Percentiles rank a stretch among this genome's conserved stretches.
phyloP scores from a whole-genome alignment of 2,329 filamentous ascomycete species.

The Coniochaeta ligniaria region DNA sequence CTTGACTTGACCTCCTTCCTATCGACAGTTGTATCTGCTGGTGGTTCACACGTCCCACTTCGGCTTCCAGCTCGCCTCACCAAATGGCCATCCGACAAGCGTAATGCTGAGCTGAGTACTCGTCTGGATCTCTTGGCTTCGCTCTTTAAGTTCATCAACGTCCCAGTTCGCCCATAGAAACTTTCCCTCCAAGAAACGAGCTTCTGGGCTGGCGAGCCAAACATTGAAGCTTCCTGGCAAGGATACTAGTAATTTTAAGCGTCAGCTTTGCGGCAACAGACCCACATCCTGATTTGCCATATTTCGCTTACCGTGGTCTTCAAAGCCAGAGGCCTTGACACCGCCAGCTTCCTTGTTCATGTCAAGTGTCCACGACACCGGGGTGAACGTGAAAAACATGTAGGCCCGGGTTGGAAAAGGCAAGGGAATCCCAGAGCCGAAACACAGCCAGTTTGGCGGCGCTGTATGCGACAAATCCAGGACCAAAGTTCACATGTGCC shows the following conservation, averaged over 20 bases:
- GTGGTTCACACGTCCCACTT: not conserved
- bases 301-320: not conserved
- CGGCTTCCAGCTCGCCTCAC: not conserved
- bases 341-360: not conserved
- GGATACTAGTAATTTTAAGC: too few species aligned
- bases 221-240: constrained; percentile 4
- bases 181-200: too few species aligned
- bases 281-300: not conserved
- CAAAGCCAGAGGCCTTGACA: constrained; percentile 7
- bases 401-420: constrained; percentile 7
- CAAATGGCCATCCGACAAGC: not conserved
- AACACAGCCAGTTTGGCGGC: constrained; percentile 3
- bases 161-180: too few species aligned
- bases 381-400: constrained; percentile 17
- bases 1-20: too few species aligned
- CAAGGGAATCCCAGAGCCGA: constrained; percentile 13
- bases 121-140: not conserved
- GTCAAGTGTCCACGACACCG: constrained; percentile 5
- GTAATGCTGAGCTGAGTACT: not conserved
- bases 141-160: constrained; percentile 3
- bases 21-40: too few species aligned
- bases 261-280: too few species aligned
- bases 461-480: not conserved
- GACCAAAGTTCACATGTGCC: not conserved
- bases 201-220: too few species aligned